Base-by-base conservation (phyloP, 768 basidiomycete species). In the Tulasnella sp. region DNA sequence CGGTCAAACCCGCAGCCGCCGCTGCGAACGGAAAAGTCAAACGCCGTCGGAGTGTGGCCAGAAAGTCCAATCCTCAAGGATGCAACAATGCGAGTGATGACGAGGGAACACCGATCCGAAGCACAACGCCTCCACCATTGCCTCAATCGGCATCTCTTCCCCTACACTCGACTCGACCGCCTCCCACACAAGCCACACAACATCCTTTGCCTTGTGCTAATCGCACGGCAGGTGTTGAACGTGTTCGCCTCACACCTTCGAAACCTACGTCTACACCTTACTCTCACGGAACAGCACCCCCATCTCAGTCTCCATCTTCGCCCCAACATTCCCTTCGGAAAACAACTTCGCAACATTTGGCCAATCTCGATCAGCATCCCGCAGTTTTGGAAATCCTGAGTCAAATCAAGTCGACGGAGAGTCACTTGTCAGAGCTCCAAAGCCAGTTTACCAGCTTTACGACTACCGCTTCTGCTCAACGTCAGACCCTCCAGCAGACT, bases 61-160 rank as follows among this genome's bases (percentile, higher is more conserved):
- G 52, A 38, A 76, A 89, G 77, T 93, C 78, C 27, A 68, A 38
- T 68, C 38, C 56, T n/a, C 42, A 74, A 48, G 68, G 62, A 19
- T 46, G 44, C 44, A 34, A 58, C 52, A 71, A 71, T 36, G 68
- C 14, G 31, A 52, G 38, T 34, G 52, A 42, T 79, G 40, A 38
- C 82, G 38, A 73, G 27, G 39, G 34, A 68, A 36, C 18, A 14
- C 80, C 81, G 8, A 74, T 87, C 38, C 90, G 93, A 78, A 93
- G 89, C 83, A 89, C 89, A n/a, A 91, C 92, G 0, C 94, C 94
- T 0, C 94, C 94, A 1, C 94, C 94, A 46, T 87, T 95, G 27
- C 94, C 94, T 36, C 93, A 95, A 85, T 92, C 94, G 5, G 94
- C 88, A 21, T 92, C 92, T 18, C 85, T 95, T 2, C 94, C 94